Percentiles rank a stretch among this genome's conserved stretches.
Evolutionary conservation across 371 early-diverging fungal genomes (phyloP).

Genomic region (Actinomortierella ambigua): DNA sequence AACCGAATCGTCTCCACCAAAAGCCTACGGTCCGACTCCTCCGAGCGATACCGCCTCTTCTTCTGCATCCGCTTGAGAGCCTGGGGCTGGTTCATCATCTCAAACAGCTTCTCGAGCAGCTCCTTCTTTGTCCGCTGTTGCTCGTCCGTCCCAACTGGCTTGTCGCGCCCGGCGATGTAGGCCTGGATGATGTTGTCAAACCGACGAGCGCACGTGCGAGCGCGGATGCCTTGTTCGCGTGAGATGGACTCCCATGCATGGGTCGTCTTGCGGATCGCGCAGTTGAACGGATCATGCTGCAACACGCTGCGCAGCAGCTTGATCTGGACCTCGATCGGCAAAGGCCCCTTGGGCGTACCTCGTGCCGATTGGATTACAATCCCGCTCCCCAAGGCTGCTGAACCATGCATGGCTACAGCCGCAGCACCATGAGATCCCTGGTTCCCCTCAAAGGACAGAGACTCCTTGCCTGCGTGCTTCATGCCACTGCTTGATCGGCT

Average conservation of each 20-base stretch:
- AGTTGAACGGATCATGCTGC: slow-evolving; percentile 44
- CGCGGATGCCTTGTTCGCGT: slow-evolving; percentile 37
- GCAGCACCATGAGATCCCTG: too few relatives aligned
- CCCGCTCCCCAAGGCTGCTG: too few relatives aligned
- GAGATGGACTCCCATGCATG: slow-evolving; percentile 43
- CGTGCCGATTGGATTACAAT: slow-evolving; percentile 12
- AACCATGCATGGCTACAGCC: too few relatives aligned
- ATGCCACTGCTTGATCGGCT: too few relatives aligned
- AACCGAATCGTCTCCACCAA: slow-evolving; percentile 33
- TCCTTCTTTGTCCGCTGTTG: slow-evolving; percentile 28
- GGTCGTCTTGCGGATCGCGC: slow-evolving; percentile 38
- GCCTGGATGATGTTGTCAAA: slow-evolving; percentile 46
- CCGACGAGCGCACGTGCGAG: slow-evolving; percentile 41
- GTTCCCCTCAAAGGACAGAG: too few relatives aligned
- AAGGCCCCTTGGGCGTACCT: slow-evolving; percentile 31
- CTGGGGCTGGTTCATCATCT: slow-evolving; percentile 47
- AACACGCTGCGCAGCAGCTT: slow-evolving; percentile 25
- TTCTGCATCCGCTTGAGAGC: slow-evolving; percentile 42
- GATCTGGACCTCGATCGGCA: slow-evolving; percentile 35
- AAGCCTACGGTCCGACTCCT: slow-evolving; percentile 29
- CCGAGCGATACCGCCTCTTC: slow-evolving; percentile 42
- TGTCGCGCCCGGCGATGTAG: slow-evolving; percentile 37
- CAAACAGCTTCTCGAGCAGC: slow-evolving; percentile 34
- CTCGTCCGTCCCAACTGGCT: slow-evolving; percentile 20
- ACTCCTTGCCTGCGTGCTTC: too few relatives aligned